Conservation (phyloP, 257 asterid species). For the Schizonepeta tenuifolia region DNA sequence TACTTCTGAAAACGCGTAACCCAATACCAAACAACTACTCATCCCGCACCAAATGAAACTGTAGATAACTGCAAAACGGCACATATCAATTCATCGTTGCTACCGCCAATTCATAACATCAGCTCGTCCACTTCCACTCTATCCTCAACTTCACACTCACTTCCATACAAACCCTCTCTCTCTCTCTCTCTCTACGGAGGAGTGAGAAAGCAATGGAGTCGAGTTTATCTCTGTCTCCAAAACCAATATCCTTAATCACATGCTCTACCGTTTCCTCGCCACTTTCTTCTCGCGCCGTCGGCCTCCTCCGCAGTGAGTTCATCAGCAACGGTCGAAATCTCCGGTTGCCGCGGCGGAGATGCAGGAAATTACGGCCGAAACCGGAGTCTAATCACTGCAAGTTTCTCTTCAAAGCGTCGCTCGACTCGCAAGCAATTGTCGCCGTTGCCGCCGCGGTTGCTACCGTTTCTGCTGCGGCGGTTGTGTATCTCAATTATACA, state of each 20-base stretch:
- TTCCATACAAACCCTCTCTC: background rate
- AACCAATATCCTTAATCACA: conserved; percentile 41
- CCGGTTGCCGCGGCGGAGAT: conserved; percentile 57
- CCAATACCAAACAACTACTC: background rate
- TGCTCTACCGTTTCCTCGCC: conserved; percentile 47
- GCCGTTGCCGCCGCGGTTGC: conserved; percentile 55
- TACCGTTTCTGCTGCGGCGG: conserved; percentile 61
- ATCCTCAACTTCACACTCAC: conserved; percentile 39
- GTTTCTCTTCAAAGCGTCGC: conserved; percentile 57
- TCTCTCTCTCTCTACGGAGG: conserved; percentile 7
- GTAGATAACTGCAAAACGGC: conserved; percentile 25
- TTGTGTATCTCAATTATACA: conserved; percentile 45
- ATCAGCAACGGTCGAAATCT: conserved; percentile 53
- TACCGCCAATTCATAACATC: conserved; percentile 34
- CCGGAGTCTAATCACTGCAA: conserved; percentile 41
- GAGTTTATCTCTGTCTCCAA: conserved; percentile 56
- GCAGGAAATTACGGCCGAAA: conserved; percentile 49
- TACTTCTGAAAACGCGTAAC: background rate
- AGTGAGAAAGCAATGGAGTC: conserved; percentile 54
- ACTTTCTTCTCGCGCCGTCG: conserved; percentile 47
- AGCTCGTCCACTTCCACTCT: conserved; percentile 42
- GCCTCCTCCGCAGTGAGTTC: conserved; percentile 56
- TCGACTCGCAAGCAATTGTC: conserved; percentile 59
- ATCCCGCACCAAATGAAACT: background rate
- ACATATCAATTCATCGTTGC: conserved; percentile 19